These are phyloP conservation scores for Nissolia schottii DNA, from an alignment of 306 rosid genomes.

Conservation along the genomic window DNA sequence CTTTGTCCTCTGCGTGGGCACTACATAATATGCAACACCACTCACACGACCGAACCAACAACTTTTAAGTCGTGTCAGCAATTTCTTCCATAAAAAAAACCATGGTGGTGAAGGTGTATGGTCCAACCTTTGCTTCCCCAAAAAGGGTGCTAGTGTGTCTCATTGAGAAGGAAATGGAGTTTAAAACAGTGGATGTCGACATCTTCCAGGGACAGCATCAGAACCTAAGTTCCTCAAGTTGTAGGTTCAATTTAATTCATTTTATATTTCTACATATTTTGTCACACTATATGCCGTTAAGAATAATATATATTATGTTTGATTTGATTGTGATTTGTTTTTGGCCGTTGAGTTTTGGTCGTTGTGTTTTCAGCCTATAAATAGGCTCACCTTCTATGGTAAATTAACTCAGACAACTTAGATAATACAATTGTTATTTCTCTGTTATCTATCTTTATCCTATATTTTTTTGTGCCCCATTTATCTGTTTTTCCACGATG, in stretches of 20 bases:
- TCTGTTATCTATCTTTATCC: too few species aligned
- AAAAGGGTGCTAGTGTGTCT: slow-evolving; percentile 46
- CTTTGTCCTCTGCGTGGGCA: neutral
- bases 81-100: neutral
- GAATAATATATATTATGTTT: too few species aligned
- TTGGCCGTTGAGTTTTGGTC: too few species aligned
- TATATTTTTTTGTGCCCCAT: too few species aligned
- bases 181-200: slow-evolving; percentile 38
- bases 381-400: too few species aligned
- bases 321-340: too few species aligned
- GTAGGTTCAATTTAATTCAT: slow-evolving; percentile 32
- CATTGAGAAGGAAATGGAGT: slow-evolving; percentile 48
- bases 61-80: neutral
- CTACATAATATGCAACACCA: neutral
- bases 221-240: slow-evolving; percentile 48
- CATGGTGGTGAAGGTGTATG: slow-evolving; percentile 51
- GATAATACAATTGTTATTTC: too few species aligned
- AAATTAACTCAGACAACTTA: too few species aligned
- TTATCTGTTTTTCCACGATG: too few species aligned
- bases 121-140: slow-evolving; percentile 37
- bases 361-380: too few species aligned
- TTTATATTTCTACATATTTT: neutral
- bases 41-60: neutral
- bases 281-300: neutral
- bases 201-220: slow-evolving; percentile 42